Evolutionary conservation across 495 filamentous ascomycete genomes (phyloP), one percentile per base, ranked within the genome.

Genomic region (Neurospora cerealis): DNA sequence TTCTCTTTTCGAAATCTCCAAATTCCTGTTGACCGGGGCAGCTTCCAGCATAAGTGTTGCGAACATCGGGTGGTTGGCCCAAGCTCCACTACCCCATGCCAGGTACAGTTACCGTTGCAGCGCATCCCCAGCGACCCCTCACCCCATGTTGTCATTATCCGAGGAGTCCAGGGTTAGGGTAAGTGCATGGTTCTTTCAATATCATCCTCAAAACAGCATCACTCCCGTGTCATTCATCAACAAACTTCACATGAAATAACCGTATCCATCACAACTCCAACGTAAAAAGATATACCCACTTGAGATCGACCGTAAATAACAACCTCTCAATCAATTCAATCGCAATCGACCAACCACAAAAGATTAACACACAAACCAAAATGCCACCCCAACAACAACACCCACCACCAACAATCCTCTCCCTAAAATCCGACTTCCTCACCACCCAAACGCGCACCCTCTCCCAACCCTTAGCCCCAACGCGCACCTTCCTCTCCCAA

Each of bases 401-500:
- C n/a, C 69, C 13, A 39, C 83, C 83, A 7, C 84, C 85, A 38
- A 85, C 90, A 28, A 86, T 93, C 73, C 82, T 88, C 70, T 84
- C 88, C 73, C 80, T 91, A 74, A 93, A 93, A 77, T 87, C 89
- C 19, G 79, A 84, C 75, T 93, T 93, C 76, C 85, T 93, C 36
- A 79, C 86, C 66, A 79, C 84, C 34, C 91, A 93, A 76, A 86
- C 90, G 28, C 89, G 89, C 11, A 86, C 89, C 69, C 83, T 93
- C 41, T 87, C 86, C 1, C 84, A 86, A 70, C 81, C 83, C 6
- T 84, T 93, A 39, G 76, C 83, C 6, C 88, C 89, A 1, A 85
- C 89, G 28, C 84, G 85, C 46, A 79, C 86, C 72, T 93, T 83
- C 69, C 78, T 84, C 46, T 84, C 83, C 75, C 38, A 70, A 83